Conservation (phyloP, 768 basidiomycete genomes). For the Lyophyllum shimeji region DNA sequence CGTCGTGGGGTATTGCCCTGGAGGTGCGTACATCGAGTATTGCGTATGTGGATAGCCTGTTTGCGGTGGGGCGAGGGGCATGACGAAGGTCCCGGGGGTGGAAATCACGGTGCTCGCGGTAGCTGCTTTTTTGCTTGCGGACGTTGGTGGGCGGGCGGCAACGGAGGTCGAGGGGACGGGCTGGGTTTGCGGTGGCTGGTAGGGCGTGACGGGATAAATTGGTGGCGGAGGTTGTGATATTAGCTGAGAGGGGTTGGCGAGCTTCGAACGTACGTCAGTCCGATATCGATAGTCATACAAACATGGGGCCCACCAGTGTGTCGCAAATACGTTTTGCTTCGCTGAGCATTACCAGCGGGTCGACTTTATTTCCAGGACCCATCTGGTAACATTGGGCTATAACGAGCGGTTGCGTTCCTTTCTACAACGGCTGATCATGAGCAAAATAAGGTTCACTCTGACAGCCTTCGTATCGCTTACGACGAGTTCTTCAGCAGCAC, state of each 20-base stretch:
- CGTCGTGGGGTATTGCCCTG: conserved; percentile 55
- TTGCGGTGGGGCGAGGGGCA: conserved; percentile 54
- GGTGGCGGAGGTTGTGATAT: conserved; percentile 67
- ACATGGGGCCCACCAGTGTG: conserved; percentile 51
- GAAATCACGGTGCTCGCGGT: conserved; percentile 55
- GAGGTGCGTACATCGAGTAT: conserved; percentile 38
- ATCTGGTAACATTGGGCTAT: conserved; percentile 81
- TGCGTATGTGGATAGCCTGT: conserved; percentile 44
- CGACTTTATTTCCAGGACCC: conserved; percentile 66
- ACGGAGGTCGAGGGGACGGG: conserved; percentile 25
- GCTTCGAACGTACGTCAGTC: conserved; percentile 35
- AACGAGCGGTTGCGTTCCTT: conserved; percentile 66
- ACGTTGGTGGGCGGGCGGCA: conserved; percentile 27
- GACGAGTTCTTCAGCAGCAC: conserved; percentile 80
- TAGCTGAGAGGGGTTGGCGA: conserved; percentile 72
- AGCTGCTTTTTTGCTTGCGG: conserved; percentile 30
- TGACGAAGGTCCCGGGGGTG: conserved; percentile 71
- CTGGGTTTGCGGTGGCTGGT: conserved; percentile 28
- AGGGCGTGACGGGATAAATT: conserved; percentile 48
- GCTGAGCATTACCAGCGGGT: conserved; percentile 69
- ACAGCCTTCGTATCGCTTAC: conserved; percentile 42
- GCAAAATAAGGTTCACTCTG: conserved; percentile 12
- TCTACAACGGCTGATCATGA: conserved; percentile 28
- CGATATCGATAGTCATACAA: conserved; percentile 8
- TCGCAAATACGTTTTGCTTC: conserved; percentile 82